phyloP scores from a whole-genome alignment of 177 flowering plant genomes.

The Vitis hybrid region DNA sequence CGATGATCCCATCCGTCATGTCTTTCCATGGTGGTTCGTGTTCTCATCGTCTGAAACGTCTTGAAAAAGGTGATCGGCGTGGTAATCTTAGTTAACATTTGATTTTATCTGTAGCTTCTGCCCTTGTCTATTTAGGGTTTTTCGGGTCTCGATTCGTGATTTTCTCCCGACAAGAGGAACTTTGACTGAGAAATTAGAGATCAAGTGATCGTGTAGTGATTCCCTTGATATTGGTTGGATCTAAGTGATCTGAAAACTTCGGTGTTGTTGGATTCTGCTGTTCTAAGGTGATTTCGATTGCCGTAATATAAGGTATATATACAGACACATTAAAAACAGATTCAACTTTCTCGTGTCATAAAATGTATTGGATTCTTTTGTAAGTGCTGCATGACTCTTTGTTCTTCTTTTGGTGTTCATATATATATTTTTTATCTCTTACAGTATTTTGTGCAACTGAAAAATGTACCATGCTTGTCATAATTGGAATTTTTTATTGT shows the following conservation, averaged over 20 bases:
- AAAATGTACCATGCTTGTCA: no score
- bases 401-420: no score
- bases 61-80: conserved; percentile 80
- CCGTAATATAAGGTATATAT: background rate
- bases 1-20: conserved; percentile 16
- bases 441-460: no score
- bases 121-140: background rate
- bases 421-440: no score
- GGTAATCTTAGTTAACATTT: conserved; percentile 84
- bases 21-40: conserved; percentile 36
- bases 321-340: background rate
- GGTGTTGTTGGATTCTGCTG: background rate
- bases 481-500: no score
- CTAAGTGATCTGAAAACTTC: background rate
- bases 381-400: no score
- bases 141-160: background rate
- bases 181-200: background rate
- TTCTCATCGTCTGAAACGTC: conserved; percentile 76
- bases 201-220: background rate
- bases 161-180: conserved; percentile 3
- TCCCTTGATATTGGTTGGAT: background rate
- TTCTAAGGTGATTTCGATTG: background rate
- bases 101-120: background rate
- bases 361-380: no score
- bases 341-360: no score